phyloP scores from a whole-genome alignment of 768 basidiomycete genomes.

The Suillus discolor region DNA sequence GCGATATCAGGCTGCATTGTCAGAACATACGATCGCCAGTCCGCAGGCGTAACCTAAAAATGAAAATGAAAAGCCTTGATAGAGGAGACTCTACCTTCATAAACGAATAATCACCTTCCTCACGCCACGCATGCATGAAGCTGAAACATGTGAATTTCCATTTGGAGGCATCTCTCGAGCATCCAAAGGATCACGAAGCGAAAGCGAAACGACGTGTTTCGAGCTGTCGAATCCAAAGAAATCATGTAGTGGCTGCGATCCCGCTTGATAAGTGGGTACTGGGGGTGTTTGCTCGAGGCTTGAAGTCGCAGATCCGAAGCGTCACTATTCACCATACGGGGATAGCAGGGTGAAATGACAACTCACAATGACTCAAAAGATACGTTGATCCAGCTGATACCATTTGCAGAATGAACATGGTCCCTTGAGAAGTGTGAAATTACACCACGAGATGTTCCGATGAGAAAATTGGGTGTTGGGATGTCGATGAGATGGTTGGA shows the following conservation, averaged over 20 bases:
- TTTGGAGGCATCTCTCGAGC: constrained; percentile 73
- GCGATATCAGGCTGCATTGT: constrained; percentile 68
- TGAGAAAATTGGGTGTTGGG: constrained; percentile 62
- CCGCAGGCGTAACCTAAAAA: constrained; percentile 51
- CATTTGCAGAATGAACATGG: constrained; percentile 45
- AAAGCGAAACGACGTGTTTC: constrained; percentile 58
- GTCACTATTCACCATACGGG: background rate
- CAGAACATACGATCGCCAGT: constrained; percentile 58
- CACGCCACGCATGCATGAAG: constrained; percentile 66
- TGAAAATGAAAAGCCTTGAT: constrained; percentile 4
- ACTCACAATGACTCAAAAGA: constrained; percentile 86
- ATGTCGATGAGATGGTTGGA: constrained; percentile 37
- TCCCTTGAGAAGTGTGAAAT: constrained; percentile 76
- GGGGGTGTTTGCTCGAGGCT: constrained; percentile 73
- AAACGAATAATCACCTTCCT: constrained; percentile 53
- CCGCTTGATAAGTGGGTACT: constrained; percentile 59
- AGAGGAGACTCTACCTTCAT: constrained; percentile 5
- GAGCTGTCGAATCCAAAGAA: constrained; percentile 59
- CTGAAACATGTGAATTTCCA: constrained; percentile 56
- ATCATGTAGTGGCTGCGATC: constrained; percentile 57
- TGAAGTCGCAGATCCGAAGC: background rate
- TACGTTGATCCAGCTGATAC: constrained; percentile 65
- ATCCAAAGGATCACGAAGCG: constrained; percentile 68
- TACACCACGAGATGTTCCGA: constrained; percentile 70
- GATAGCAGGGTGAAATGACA: constrained; percentile 3